These are phyloP conservation scores for Lycium ferocissimum DNA, from an alignment of 257 asterid genomes.

Conservation along the genomic window DNA sequence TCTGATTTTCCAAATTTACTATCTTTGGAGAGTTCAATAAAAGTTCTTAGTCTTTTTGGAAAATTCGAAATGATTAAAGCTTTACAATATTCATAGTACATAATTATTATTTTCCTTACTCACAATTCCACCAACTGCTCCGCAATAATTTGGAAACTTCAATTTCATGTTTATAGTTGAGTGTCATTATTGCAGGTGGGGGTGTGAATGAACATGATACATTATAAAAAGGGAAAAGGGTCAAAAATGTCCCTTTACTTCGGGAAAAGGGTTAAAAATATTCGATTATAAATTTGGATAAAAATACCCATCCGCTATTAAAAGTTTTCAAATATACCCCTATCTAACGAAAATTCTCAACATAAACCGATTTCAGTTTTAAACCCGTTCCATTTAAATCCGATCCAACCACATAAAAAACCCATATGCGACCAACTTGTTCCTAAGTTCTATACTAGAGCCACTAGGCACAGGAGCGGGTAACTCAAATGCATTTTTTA, in stretches of 20 bases:
- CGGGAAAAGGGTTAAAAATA: too few relatives aligned
- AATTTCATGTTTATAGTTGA: not conserved
- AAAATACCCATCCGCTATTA: too few relatives aligned
- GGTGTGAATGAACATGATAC: not conserved
- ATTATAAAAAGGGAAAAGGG: not conserved
- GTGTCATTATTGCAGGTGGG: not conserved
- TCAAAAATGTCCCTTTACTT: not conserved
- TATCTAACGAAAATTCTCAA: too few relatives aligned
- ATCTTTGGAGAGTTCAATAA: not conserved
- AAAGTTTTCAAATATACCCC: too few relatives aligned
- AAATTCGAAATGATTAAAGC: constrained; percentile 9
- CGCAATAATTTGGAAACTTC: not conserved
- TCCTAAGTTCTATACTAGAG: too few relatives aligned
- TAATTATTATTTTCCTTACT: not conserved
- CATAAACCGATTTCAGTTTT: too few relatives aligned
- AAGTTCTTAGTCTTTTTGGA: not conserved
- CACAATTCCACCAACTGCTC: not conserved
- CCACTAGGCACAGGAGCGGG: too few relatives aligned
- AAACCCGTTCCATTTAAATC: too few relatives aligned
- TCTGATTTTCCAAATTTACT: not conserved
- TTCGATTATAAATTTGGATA: too few relatives aligned
- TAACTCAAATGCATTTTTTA: too few relatives aligned
- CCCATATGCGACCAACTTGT: too few relatives aligned
- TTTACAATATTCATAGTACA: not conserved
- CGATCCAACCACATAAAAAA: too few relatives aligned